phyloP scores from a whole-genome alignment of 192 early-diverging fungal genomes.

The Umbelopsis vinacea region DNA sequence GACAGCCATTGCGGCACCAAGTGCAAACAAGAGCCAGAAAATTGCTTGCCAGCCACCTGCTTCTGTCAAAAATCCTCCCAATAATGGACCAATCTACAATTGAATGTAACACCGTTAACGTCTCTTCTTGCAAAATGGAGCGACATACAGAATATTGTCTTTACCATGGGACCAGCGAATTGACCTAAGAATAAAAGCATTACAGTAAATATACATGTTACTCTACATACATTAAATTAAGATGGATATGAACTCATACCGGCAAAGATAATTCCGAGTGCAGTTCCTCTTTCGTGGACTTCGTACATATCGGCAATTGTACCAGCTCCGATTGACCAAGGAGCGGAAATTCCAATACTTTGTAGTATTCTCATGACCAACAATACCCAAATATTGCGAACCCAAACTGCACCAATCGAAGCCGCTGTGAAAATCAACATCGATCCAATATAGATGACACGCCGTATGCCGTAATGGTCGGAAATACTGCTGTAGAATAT shows the following conservation, averaged over 20 bases:
- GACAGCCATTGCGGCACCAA: conserved; percentile 30
- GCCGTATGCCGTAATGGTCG: conserved; percentile 47
- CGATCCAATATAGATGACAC: conserved; percentile 47
- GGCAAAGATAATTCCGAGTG: conserved; percentile 34
- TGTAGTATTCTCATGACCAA: conserved; percentile 46
- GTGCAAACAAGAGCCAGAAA: conserved; percentile 47
- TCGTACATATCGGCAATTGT: conserved; percentile 34
- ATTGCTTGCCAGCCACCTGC: conserved; percentile 46
- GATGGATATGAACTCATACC: conserved; percentile 14
- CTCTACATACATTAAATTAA: background rate
- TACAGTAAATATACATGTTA: background rate
- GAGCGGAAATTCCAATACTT: conserved; percentile 44
- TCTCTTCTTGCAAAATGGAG: background rate
- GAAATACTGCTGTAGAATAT: conserved; percentile 50
- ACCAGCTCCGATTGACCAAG: conserved; percentile 47
- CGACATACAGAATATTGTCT: background rate
- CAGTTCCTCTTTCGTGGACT: conserved; percentile 39
- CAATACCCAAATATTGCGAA: conserved; percentile 38
- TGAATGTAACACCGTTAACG: background rate
- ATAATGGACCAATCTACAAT: background rate
- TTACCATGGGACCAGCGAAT: conserved; percentile 22
- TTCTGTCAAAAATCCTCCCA: conserved; percentile 42
- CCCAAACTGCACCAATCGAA: conserved; percentile 46
- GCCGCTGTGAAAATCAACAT: conserved; percentile 46
- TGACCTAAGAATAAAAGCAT: conserved; percentile 13